Percentiles rank a stretch among this genome's conserved stretches.
Evolutionary conservation across 228 moss, liverwort and hornwort species (phyloP).

Genomic region (Sphagnum fallax): DNA sequence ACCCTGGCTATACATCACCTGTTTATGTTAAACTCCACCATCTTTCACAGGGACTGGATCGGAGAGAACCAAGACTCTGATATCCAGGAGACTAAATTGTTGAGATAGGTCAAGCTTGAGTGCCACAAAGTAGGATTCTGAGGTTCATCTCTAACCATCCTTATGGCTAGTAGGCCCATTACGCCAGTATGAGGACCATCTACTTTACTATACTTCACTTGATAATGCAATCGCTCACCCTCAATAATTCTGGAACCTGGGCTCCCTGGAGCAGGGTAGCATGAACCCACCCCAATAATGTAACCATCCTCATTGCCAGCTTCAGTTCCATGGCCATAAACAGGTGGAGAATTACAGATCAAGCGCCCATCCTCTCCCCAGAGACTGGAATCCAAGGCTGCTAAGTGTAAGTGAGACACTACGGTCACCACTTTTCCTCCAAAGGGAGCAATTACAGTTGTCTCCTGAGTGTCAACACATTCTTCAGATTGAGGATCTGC

Average conservation of each 20-base stretch:
- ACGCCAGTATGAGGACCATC: slow-evolving; percentile 36
- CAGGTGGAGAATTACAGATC: slow-evolving; percentile 32
- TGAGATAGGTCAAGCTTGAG: too few species aligned
- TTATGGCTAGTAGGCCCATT: slow-evolving; percentile 15
- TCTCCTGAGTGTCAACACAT: slow-evolving; percentile 26
- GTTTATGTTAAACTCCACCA: too few species aligned
- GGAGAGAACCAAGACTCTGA: too few species aligned
- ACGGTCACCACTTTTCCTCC: slow-evolving; percentile 26
- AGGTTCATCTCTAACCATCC: not conserved
- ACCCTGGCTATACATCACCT: too few species aligned
- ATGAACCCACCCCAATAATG: slow-evolving; percentile 24
- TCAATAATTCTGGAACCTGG: slow-evolving; percentile 6
- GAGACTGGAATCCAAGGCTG: slow-evolving; percentile 16
- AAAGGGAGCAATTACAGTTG: slow-evolving; percentile 7
- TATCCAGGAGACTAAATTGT: too few species aligned
- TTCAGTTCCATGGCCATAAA: slow-evolving; percentile 30
- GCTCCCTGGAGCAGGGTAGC: slow-evolving; percentile 8
- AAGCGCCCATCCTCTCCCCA: slow-evolving; percentile 31
- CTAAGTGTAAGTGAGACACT: slow-evolving; percentile 22
- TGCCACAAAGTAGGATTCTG: too few species aligned
- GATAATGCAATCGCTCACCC: slow-evolving; percentile 28
- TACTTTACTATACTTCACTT: slow-evolving; percentile 31
- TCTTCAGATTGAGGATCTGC: slow-evolving; percentile 36
- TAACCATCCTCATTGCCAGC: slow-evolving; percentile 37
- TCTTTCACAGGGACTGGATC: too few species aligned